Base-by-base conservation (phyloP, 306 rosid genomes). In the Quercus variabilis region DNA sequence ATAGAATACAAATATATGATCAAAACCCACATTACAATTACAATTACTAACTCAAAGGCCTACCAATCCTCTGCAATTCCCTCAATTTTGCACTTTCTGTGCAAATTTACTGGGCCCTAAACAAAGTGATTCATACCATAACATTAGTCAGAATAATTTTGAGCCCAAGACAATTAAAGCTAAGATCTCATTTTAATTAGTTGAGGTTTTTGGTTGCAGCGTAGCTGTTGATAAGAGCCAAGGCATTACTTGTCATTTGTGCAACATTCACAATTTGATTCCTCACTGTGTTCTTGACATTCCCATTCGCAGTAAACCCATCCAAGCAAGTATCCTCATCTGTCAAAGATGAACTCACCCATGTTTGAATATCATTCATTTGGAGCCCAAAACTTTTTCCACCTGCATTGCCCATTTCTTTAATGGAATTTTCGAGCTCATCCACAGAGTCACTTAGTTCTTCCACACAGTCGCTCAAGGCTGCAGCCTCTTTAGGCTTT, bases 321-420 rank as follows among this genome's bases (percentile, higher is more conserved):
- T 83, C 87, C 81, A 86, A 52, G 68, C 89, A 86, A 25, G 89
- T 86, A 52, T 78, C 83, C 31, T 72, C 83, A 33, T 86, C 77
- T 6, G 90, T 86, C 30, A 86, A 28, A 30, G 87, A 85, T n/a
- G 87, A 77, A 70, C 88, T 84, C 7, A 80, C 87, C 88, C 88
- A 87, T 10, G 88, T 87, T 69, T 84, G 80, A 54, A 87, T 74
- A 25, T 87, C 79, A 38, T 83, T 80, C 18, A 85, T 85, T 46
- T 64, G 67, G 59, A 70, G 41, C 51, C 10, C 64, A 52, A 85
- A 87, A 23, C 33, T 60, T 12, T 58, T 74, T n/a, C 73, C 55
- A 52, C 30, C 25, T 4, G 65, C 60, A 15, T 58, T 70, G 52
- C 77, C 72, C 81, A 82, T 5, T 58, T 87, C 87, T 1, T 3